A percentile compares a stretch with the other conserved stretches of the same genome.
phyloP scores from a whole-genome alignment of 2,329 filamentous ascomycete genomes.

The Acrodontium crateriforme region DNA sequence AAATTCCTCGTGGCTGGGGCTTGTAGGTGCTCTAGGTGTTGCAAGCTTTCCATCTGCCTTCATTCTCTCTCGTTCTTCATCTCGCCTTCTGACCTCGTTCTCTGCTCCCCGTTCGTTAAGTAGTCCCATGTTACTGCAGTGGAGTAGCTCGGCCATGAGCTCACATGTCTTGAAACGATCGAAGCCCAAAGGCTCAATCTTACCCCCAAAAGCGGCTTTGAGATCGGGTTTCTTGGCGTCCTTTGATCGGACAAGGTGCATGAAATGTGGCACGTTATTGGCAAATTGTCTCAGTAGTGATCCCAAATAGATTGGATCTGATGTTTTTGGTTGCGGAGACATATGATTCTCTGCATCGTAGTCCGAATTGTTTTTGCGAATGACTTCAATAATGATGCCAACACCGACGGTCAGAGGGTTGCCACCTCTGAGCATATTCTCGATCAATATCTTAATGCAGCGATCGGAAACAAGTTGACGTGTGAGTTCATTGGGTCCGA shows the following conservation, averaged over 20 bases:
- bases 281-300: conserved; percentile 81
- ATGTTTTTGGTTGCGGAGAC: conserved; percentile 65
- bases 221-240: conserved; percentile 60
- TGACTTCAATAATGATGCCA: conserved; percentile 95
- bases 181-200: conserved; percentile 88
- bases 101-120: conserved; percentile 87
- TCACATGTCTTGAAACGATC: conserved; percentile 98
- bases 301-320: conserved; percentile 92
- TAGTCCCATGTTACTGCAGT: conserved; percentile 97
- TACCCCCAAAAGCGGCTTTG: conserved; percentile 76
- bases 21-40: conserved; percentile 36
- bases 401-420: conserved; percentile 93
- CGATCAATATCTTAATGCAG: conserved; percentile 73
- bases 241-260: conserved; percentile 72
- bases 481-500: conserved; percentile 92
- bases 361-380: conserved; percentile 97
- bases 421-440: conserved; percentile 82
- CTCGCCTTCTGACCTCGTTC: conserved; percentile 65
- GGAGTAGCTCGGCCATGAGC: conserved; percentile 90
- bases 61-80: conserved; percentile 67
- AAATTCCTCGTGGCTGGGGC: conserved; percentile 43
- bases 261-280: conserved; percentile 83
- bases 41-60: conserved; percentile 63
- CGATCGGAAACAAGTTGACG: conserved; percentile 79
- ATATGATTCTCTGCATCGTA: conserved; percentile 87